Conservation (phyloP, 441 rosid species). For the Isatis lusitanica region DNA sequence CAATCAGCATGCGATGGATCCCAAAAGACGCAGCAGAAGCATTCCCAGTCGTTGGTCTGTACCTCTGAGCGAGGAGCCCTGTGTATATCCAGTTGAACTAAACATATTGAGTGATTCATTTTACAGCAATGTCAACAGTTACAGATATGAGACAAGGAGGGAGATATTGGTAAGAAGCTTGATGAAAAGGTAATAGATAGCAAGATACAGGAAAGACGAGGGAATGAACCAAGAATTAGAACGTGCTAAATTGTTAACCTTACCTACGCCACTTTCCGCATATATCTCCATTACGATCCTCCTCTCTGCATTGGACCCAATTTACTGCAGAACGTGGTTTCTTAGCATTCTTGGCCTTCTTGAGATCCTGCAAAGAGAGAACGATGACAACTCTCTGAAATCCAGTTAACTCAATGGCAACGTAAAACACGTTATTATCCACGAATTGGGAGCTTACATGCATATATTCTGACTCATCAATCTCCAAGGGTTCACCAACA, state of each 20-base stretch:
- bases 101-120: constrained; percentile 20
- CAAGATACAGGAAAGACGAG: constrained; percentile 14
- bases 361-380: constrained; percentile 46
- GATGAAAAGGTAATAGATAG: constrained; percentile 6
- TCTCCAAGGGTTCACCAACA: constrained; percentile 52
- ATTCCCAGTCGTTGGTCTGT: constrained; percentile 92
- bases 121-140: constrained; percentile 1
- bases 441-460: constrained; percentile 47
- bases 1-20: constrained; percentile 90
- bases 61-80: constrained; percentile 95
- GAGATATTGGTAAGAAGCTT: constrained; percentile 4
- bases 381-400: constrained; percentile 20
- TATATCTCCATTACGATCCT: constrained; percentile 46
- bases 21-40: constrained; percentile 83
- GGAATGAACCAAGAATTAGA: constrained; percentile 12
- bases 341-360: constrained; percentile 33
- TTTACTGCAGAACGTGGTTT: constrained; percentile 50
- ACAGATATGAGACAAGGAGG: constrained; percentile 7
- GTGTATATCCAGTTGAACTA: constrained; percentile 25
- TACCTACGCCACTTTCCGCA: constrained; percentile 98
- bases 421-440: constrained; percentile 3
- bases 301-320: constrained; percentile 82
- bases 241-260: constrained; percentile 6
- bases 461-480: constrained; percentile 44
- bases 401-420: constrained; percentile 3